These are phyloP conservation scores for Cornus suecica DNA, from an alignment of 148 eudicot species.

Conservation along the genomic window DNA sequence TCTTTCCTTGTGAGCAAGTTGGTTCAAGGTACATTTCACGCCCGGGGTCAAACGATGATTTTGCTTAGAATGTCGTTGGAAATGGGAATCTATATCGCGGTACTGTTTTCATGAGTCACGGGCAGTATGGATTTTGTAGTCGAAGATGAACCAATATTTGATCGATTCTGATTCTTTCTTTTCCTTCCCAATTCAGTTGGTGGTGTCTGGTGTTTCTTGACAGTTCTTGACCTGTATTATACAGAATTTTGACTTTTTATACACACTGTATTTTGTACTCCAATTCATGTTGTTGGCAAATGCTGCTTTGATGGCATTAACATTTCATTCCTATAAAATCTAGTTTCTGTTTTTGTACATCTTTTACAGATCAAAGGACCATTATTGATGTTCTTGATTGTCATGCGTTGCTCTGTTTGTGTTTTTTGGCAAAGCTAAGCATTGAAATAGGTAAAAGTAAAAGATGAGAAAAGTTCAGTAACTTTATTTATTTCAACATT, in stretches of 20 bases:
- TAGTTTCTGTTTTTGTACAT: neutral
- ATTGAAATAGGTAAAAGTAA: neutral
- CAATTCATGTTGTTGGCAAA: neutral
- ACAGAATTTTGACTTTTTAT: too few species aligned
- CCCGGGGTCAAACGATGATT: neutral
- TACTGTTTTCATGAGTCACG: neutral
- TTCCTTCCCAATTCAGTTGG: neutral
- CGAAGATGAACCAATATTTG: neutral
- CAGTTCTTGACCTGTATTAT: neutral
- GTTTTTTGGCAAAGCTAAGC: neutral
- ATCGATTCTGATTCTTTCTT: neutral
- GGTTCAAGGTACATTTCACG: neutral
- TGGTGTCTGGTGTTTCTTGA: neutral
- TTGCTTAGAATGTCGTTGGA: neutral
- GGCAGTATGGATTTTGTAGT: too few species aligned
- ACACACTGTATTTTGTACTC: neutral
- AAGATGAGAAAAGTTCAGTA: too few species aligned
- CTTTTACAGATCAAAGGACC: neutral
- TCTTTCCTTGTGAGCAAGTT: neutral
- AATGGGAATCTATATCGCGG: neutral
- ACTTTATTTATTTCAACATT: too few species aligned
- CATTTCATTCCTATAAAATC: neutral
- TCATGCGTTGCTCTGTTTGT: too few species aligned
- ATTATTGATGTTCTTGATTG: too few species aligned
- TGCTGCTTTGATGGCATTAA: neutral